Percentiles rank a stretch among this genome's conserved stretches.
phyloP scores from a whole-genome alignment of 495 filamentous ascomycete species.

The Penicillium malachiteum region DNA sequence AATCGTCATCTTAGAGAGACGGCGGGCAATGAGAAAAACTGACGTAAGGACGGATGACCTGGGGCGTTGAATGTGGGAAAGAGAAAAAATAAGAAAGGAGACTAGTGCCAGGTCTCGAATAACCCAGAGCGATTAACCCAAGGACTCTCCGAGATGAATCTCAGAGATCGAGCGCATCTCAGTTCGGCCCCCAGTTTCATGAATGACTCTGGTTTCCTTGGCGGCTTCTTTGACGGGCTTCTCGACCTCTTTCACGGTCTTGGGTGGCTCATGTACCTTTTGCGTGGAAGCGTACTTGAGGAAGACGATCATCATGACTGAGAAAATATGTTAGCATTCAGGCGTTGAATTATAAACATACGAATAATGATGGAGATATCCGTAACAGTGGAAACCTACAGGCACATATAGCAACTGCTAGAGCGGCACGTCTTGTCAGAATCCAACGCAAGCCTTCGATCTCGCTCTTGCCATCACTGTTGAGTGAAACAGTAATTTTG shows the following conservation, averaged over 20 bases:
- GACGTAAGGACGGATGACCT: neutral
- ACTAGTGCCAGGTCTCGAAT: conserved; percentile 2
- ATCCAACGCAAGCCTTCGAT: conserved; percentile 92
- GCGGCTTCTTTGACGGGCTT: conserved; percentile 32
- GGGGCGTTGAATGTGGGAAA: neutral
- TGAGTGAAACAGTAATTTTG: conserved; percentile 83
- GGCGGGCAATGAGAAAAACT: neutral
- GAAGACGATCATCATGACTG: conserved; percentile 50
- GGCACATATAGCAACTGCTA: conserved; percentile 62
- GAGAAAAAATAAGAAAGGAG: neutral
- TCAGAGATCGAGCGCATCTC: conserved; percentile 14
- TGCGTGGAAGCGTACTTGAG: conserved; percentile 44
- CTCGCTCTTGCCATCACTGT: conserved; percentile 83
- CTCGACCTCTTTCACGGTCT: conserved; percentile 37
- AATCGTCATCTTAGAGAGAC: neutral
- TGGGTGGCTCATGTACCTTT: conserved; percentile 28
- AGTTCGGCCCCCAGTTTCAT: conserved; percentile 15
- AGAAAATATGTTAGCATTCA: conserved; percentile 19
- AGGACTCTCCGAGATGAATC: conserved; percentile 37
- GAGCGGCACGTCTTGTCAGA: conserved; percentile 77
- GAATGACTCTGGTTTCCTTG: conserved; percentile 24
- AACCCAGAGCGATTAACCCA: conserved; percentile 45
- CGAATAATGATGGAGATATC: neutral
- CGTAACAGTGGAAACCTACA: conserved; percentile 24
- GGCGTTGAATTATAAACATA: neutral